These are phyloP conservation scores for Omphalea diandra DNA, from an alignment of 441 rosid genomes.

Conservation along the genomic window DNA sequence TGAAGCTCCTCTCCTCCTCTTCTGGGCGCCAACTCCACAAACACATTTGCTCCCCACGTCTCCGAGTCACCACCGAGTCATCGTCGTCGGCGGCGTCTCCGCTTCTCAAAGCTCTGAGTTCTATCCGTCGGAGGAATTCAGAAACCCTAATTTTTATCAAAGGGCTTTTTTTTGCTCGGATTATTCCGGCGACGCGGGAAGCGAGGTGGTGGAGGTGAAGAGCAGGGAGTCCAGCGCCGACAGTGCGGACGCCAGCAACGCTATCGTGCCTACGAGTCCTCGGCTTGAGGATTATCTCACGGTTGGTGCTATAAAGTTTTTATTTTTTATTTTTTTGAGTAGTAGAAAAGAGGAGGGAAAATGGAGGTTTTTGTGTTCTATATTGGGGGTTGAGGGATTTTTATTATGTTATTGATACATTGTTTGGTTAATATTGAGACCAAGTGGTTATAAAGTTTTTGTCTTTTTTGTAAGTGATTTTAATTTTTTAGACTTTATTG, in stretches of 20 bases:
- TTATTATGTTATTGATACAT: not conserved
- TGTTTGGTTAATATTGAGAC: not conserved
- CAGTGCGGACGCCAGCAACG: constrained; percentile 51
- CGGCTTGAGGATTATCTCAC: constrained; percentile 87
- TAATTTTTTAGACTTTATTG: not conserved
- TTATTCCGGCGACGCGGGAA: constrained; percentile 30
- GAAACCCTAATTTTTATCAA: constrained; percentile 25
- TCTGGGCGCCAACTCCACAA: constrained; percentile 50
- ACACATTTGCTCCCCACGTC: constrained; percentile 37
- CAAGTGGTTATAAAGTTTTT: not conserved
- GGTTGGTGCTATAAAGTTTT: constrained; percentile 43
- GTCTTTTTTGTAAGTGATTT: not conserved
- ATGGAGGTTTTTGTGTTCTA: constrained; percentile 9
- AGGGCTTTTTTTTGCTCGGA: constrained; percentile 81
- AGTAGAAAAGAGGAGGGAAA: not conserved
- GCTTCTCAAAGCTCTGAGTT: constrained; percentile 49
- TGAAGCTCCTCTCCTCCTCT: constrained; percentile 71
- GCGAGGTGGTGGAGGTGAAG: constrained; percentile 41
- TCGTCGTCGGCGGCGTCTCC: constrained; percentile 41
- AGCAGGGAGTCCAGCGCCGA: constrained; percentile 51
- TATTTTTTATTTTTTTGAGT: not conserved
- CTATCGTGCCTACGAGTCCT: constrained; percentile 73
- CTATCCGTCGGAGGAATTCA: constrained; percentile 42
- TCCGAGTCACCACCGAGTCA: constrained; percentile 37
- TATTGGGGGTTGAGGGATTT: not conserved